Base-by-base conservation (phyloP, 345 rosid genomes). In the Lenwebbia sp. region DNA sequence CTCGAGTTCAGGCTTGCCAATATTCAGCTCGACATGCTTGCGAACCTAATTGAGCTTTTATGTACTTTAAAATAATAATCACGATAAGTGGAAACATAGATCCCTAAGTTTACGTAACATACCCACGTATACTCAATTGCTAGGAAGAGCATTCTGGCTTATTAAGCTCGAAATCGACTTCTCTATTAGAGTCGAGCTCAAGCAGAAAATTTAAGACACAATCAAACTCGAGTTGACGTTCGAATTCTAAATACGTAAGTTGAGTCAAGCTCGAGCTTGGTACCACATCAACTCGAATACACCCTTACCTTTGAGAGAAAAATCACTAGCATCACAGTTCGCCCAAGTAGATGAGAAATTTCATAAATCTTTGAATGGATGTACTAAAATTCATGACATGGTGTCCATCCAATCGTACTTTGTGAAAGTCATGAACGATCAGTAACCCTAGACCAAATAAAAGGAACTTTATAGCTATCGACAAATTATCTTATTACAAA, bases 61-160 rank as follows among this genome's bases (percentile, higher is more conserved):
- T 14, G 15, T 4, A 2, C 7, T 62, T 28, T 65, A 33, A 65
- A 17, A 33, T 65, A 30, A 15, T 19, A 65, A 33, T 65, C 25
- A 65, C 19, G 19, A 65, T 0, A 37, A 33, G 3, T 4, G 13
- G 13, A 19, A 2, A 12, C 78, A 65, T 17, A 8, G 7, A 33
- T 33, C 19, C 37, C 25, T 33, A 33, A 65, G 3, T 17, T 17
- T 17, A 65, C 5, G 0, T 33, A 19, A 65, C 25, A 4, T 65
- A 65, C 10, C 12, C 19, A 17, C 13, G 19, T 8, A 2, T 5
- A 8, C 6, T 7, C 3, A 6, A 17, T 15, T 8, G 5, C 0
- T 3, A 30, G 75, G 41, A 30, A 65, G 76, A 33, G 17, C 25
- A 12, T 8, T 65, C 3, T 0, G 10, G 41, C 44, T 17, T 65